A percentile compares a stretch with the other conserved stretches of the same genome.
These are phyloP conservation scores for Capsicum pubescens DNA, from an alignment of 257 asterid genomes.

Conservation along the genomic window DNA sequence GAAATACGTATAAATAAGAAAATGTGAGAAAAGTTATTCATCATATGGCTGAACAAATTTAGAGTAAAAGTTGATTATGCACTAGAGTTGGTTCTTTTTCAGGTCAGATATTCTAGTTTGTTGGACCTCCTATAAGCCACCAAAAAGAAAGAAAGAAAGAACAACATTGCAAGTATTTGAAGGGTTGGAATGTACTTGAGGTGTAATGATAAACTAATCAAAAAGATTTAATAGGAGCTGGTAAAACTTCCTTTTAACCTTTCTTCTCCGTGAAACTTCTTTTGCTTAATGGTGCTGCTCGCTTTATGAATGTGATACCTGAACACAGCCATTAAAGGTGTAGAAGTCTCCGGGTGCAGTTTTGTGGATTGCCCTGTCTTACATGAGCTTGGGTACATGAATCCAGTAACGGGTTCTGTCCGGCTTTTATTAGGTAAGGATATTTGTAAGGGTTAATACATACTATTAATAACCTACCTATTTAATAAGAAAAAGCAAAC, in stretches of 20 bases:
- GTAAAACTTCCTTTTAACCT: slow-evolving; percentile 6
- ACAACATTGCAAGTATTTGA: background rate
- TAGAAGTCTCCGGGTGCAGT: background rate
- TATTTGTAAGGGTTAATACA: background rate
- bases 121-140: background rate
- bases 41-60: slow-evolving; percentile 18
- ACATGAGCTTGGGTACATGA: background rate
- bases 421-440: background rate
- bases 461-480: background rate
- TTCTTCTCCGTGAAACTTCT: background rate
- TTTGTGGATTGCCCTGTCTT: background rate
- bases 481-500: background rate
- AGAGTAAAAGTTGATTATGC: slow-evolving; percentile 10
- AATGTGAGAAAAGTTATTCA: slow-evolving; percentile 4
- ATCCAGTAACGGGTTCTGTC: background rate
- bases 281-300: slow-evolving; percentile 5
- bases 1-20: no score
- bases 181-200: background rate
- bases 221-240: background rate
- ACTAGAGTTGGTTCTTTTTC: background rate
- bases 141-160: background rate
- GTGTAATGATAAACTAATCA: background rate
- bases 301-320: background rate
- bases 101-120: background rate
- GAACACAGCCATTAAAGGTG: background rate